A percentile compares a stretch with the other conserved stretches of the same genome.
Conservation (phyloP, 805 yeast genomes). For the Candida easanensis region DNA sequence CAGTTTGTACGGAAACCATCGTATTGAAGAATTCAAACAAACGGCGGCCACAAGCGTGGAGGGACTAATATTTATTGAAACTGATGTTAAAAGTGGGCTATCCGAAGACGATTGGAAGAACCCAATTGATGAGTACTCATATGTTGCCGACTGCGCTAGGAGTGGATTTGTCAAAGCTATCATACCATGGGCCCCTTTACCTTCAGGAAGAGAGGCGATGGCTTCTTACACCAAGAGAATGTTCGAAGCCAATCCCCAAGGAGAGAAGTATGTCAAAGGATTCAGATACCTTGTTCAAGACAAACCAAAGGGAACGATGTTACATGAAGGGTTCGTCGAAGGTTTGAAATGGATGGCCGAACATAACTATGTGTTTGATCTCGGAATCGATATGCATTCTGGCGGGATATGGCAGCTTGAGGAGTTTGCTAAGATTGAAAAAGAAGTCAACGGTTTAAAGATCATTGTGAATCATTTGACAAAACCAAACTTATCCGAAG, state of each 20-base stretch:
- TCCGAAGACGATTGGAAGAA: conserved; percentile 13
- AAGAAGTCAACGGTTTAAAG: conserved; percentile 28
- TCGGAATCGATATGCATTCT: conserved; percentile 39
- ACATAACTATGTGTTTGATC: conserved; percentile 35
- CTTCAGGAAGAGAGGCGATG: conserved; percentile 29
- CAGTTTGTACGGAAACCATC: conserved; percentile 10
- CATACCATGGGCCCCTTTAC: conserved; percentile 46
- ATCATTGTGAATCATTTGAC: conserved; percentile 41
- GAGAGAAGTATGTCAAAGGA: conserved; percentile 32
- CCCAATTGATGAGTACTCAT: conserved; percentile 17
- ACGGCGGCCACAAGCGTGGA: neutral
- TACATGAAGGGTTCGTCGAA: conserved; percentile 28
- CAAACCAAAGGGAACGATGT: conserved; percentile 37
- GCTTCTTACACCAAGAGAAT: conserved; percentile 18
- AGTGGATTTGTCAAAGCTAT: conserved; percentile 26
- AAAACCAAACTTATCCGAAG: conserved; percentile 35
- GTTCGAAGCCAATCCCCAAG: conserved; percentile 7
- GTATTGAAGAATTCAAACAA: conserved; percentile 12
- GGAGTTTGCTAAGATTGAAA: conserved; percentile 32
- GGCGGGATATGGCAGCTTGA: conserved; percentile 40
- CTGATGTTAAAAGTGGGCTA: conserved; percentile 17
- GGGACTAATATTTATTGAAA: conserved; percentile 19
- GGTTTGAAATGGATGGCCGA: conserved; percentile 34
- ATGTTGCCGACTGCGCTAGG: conserved; percentile 3
- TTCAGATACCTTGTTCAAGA: conserved; percentile 44